These are phyloP conservation scores for Apiotrichum mycotoxinovorans DNA, from an alignment of 1,284 basidiomycete species.

Conservation along the genomic window DNA sequence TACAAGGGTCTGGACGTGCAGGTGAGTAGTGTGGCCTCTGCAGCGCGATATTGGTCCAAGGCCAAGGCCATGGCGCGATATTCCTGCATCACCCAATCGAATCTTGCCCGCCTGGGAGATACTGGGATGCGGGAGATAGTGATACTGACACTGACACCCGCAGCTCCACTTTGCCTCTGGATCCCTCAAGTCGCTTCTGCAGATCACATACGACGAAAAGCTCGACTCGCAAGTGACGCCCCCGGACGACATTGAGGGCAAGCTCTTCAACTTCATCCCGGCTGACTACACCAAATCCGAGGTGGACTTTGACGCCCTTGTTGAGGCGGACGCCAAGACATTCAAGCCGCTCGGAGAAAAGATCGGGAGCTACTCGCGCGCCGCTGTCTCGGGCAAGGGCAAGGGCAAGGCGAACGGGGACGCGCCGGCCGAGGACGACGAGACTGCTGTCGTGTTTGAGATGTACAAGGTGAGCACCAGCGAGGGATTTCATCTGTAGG, in stretches of 20 bases:
- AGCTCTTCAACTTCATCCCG: conserved; percentile 74
- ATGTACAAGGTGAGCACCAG: conserved; percentile 70
- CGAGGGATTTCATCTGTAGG: neutral
- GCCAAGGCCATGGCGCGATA: no score
- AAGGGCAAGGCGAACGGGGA: conserved; percentile 51
- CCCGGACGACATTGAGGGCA: conserved; percentile 82
- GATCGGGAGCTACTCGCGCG: conserved; percentile 70
- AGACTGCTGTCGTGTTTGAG: conserved; percentile 68
- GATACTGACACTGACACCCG: neutral
- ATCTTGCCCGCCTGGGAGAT: no score
- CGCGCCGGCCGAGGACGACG: conserved; percentile 55
- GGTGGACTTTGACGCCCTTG: conserved; percentile 61
- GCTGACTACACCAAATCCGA: conserved; percentile 68
- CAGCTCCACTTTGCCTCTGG: conserved; percentile 83
- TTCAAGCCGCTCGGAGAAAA: conserved; percentile 76
- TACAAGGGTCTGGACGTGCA: conserved; percentile 78
- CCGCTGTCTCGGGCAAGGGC: conserved; percentile 52
- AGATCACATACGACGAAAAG: conserved; percentile 64
- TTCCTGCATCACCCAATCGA: no score
- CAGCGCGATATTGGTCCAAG: no score
- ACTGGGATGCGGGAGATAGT: no score
- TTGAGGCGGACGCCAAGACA: conserved; percentile 66
- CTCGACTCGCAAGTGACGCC: conserved; percentile 65
- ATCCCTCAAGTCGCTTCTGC: conserved; percentile 71
- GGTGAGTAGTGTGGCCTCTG: conserved; percentile 55